Evolutionary conservation across 2,329 filamentous ascomycete genomes (phyloP), one percentile per base, ranked within the genome.

Genomic region (Sporothrix humicola): DNA sequence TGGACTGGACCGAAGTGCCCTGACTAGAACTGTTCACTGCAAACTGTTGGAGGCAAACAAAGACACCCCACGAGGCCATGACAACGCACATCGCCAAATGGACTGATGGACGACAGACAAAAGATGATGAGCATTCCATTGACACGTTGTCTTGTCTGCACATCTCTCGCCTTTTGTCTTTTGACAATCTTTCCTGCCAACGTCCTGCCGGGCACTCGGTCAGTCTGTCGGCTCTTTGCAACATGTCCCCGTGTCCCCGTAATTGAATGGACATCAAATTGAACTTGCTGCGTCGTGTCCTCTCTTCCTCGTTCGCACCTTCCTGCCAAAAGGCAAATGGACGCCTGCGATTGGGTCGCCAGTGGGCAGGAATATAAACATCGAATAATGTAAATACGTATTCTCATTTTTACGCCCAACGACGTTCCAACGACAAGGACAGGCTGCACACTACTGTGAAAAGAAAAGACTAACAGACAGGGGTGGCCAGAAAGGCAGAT

Each of bases 311-410:
- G 7, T 58, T 17, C 46, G 15, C 52, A 23, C n/a, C 23, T 9
- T 65, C 37, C 59, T 46, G 37, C 37, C n/a, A n/a, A 44, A 46
- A 44, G 37, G 37, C n/a, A n/a, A 44, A 46, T 46, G 37, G 37
- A 31, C 13, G 46, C 3, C 65, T 48, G 44, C 44, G 65, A 69
- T 69, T 69, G 65, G 65, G 20, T 37, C 59, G 37, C 37, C 5
- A 23, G 37, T 9, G 26, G 23, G 17, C 42, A 26, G 20, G 42
- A 26, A 66, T 48, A 31, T n/a, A n/a, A 69, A 31, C 15, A 69
- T 37, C 46, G 46, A 31, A 68, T 68, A 69, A 69, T 69, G 66
- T 37, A 54, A 69, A 56, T 56, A 56, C 66, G 66, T 69, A 54
- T 48, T 66, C 42, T 23, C 15, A 15, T 58, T 17, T 20, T 20